Percentiles rank a stretch among this genome's conserved stretches.
phyloP scores from a whole-genome alignment of 805 yeast species.

The Yamadazyma insecticola region DNA sequence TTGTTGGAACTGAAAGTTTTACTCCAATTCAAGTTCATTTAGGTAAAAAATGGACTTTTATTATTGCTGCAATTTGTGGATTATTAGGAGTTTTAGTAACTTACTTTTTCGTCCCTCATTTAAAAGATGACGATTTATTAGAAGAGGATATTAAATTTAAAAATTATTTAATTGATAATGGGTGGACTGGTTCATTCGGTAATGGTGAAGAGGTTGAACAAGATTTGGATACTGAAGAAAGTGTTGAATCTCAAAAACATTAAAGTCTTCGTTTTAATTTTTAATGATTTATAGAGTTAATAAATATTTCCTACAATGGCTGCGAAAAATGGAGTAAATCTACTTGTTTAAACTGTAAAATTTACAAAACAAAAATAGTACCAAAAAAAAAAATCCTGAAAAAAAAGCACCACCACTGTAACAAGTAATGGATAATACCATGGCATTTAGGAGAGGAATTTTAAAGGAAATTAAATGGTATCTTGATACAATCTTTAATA shows the following conservation, averaged over 20 bases:
- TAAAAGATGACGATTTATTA: slow-evolving; percentile 63
- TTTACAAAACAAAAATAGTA: no score
- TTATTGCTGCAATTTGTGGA: slow-evolving; percentile 74
- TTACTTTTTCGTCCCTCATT: slow-evolving; percentile 61
- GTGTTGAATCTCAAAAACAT: slow-evolving; percentile 1
- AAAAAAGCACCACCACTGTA: no score
- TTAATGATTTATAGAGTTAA: neutral
- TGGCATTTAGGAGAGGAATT: no score
- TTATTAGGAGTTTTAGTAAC: slow-evolving; percentile 58
- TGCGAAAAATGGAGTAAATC: no score
- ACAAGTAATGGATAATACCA: no score
- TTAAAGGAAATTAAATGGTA: no score
- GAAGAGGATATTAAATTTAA: slow-evolving; percentile 61
- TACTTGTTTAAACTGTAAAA: no score
- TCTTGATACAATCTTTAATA: slow-evolving; percentile 2
- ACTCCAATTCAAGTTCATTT: slow-evolving; percentile 60
- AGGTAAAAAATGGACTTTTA: slow-evolving; percentile 73
- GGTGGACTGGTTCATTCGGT: slow-evolving; percentile 54
- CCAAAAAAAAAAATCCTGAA: no score
- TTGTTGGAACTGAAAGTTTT: slow-evolving; percentile 70
- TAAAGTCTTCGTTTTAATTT: slow-evolving; percentile 1
- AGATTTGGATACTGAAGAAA: slow-evolving; percentile 12
- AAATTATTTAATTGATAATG: slow-evolving; percentile 51
- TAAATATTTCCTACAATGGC: no score
- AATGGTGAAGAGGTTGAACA: slow-evolving; percentile 16